phyloP scores from a whole-genome alignment of 2,329 filamentous ascomycete genomes.

The Diaporthe sp. region DNA sequence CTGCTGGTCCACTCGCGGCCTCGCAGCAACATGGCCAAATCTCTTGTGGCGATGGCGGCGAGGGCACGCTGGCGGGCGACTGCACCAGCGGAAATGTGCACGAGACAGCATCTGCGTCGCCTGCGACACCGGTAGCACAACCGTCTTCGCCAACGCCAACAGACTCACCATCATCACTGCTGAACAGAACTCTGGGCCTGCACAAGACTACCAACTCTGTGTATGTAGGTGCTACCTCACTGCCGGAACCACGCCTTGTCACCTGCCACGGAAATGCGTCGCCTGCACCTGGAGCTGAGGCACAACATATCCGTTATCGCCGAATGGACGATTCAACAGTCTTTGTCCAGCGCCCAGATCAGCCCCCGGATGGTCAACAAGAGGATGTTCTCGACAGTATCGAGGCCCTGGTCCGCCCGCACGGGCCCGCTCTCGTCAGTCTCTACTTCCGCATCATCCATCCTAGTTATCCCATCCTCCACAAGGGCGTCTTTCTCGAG shows the following conservation, averaged over 20 bases:
- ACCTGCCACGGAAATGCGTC: background rate
- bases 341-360: background rate
- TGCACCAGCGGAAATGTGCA: background rate
- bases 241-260: background rate
- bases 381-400: background rate
- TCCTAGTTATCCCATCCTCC: background rate
- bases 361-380: background rate
- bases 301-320: background rate
- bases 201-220: background rate
- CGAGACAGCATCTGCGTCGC: background rate
- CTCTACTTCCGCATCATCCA: background rate
- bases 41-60: background rate
- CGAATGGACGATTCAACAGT: background rate
- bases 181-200: background rate
- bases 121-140: background rate
- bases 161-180: background rate
- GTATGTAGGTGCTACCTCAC: background rate
- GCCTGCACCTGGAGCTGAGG: background rate
- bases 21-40: background rate
- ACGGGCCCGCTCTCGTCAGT: background rate
- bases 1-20: background rate
- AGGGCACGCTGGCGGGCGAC: background rate
- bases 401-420: background rate
- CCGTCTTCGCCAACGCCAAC: background rate
- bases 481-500: background rate